Percentiles rank a stretch among this genome's conserved stretches.
These are phyloP conservation scores for Botrytis elliptica DNA, from an alignment of 2,329 filamentous ascomycete species.

Conservation along the genomic window DNA sequence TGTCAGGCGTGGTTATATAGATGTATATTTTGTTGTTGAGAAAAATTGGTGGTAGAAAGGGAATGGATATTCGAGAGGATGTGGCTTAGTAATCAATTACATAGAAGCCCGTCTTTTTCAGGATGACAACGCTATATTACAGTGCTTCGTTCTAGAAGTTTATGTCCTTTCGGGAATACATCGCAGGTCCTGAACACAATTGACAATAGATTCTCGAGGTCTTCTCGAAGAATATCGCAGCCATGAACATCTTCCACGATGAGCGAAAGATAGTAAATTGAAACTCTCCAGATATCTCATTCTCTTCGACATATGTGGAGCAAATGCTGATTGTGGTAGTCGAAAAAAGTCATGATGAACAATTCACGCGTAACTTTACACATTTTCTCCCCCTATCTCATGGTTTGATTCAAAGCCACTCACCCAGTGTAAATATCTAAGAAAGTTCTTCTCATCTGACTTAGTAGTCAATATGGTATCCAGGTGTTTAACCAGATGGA, in stretches of 20 bases:
- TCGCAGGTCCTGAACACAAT: neutral
- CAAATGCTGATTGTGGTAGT: neutral
- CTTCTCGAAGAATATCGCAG: neutral
- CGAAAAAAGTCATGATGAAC: neutral
- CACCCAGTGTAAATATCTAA: neutral
- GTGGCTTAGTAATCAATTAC: neutral
- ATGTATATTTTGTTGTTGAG: neutral
- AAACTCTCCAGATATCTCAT: neutral
- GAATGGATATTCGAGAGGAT: neutral
- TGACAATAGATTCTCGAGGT: neutral
- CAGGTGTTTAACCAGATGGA: neutral
- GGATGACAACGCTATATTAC: neutral
- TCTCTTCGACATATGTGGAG: neutral
- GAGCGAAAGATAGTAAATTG: neutral
- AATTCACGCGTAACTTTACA: neutral
- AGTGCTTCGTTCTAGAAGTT: neutral
- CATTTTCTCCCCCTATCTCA: neutral
- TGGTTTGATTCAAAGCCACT: neutral
- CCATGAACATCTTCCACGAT: neutral
- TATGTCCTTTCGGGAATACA: neutral
- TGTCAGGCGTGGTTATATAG: neutral
- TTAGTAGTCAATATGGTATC: neutral
- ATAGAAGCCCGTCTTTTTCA: accelerated
- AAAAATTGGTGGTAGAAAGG: neutral
- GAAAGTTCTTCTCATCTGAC: neutral